Evolutionary conservation across 306 rosid species (phyloP), one percentile per base, ranked within the genome.

Genomic region (Cicer bijugum): DNA sequence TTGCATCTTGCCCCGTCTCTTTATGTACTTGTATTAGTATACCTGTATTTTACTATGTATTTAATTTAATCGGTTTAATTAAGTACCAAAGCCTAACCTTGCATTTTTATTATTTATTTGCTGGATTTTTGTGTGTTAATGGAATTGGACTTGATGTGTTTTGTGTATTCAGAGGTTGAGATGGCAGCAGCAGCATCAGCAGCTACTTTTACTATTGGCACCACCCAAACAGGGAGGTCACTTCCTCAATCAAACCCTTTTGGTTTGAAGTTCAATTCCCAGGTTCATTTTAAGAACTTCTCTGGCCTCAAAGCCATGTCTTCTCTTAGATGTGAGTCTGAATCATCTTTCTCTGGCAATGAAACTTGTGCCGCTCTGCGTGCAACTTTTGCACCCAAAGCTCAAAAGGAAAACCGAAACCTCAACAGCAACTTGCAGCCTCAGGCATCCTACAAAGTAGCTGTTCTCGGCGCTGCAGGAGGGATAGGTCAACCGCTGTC

Each of bases 401-500:
- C 95, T 28, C 91, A 79, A 51, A 88, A 73, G 81, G 83, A 43
- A 51, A 80, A 79, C 70, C 82, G 7, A 51, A 83, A 74, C 48
- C 42, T 68, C 19, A 85, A 50, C 56, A 12, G 52, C 62, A 57
- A 19, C 39, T 69, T 87, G 71, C 96, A 87, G 87, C 91, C 96
- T 67, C 96, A 82, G 83, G 98, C 98, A 28, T 63, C 94, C 4
- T 94, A 62, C 78, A 94, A 88, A 78, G 98, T 94, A 15, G 97
- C 98, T 5, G 82, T 94, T 80, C 97, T 94, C 20, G 98, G 98
- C 57, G 95, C 98, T 70, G 97, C 89, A 11, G 98, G 98, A 55
- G 98, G 98, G 69, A 94, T 94, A 2, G 99, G 99, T 50, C 99
- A 94, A 75, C 91, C 97, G 0, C 53, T 94, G n/a, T 64, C 99